Evolutionary conservation across 1,284 basidiomycete species (phyloP), one percentile per base, ranked within the genome.

Genomic region (Melampsora larici-populina): DNA sequence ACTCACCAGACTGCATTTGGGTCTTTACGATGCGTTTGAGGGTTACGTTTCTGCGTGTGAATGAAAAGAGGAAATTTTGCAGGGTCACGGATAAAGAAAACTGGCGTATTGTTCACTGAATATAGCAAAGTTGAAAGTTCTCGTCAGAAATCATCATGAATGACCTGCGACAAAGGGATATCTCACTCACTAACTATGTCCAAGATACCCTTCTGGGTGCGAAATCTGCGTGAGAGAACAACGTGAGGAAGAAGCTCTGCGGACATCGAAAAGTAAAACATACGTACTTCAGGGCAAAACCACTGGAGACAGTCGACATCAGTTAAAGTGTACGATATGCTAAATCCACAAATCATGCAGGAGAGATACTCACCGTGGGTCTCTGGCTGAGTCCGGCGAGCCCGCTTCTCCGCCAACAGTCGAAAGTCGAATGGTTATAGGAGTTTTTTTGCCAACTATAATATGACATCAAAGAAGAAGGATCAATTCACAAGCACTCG

Each of bases 1-100:
- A 79, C 79, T 83, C 90, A 89, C 91, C 90, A 92, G 86, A 91
- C 91, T 87, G 88, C 88, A 83, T 91, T 90, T 48, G 90, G 82
- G 86, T 93, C 91, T 84, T 91, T 92, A 80, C 93, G 85, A 84
- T 94, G 91, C 13, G 92, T 93, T 84, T 93, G 91, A 31, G 93
- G 93, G 85, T 92, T 89, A 82, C 93, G 89, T 88, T 97, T 96
- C 85, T 94, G 92, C 48, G 93, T 94, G 87, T 96, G 94, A 82
- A 96, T 95, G 86, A 97, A 95, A 86, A 93, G 89, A 13, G 87
- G 86, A 83, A 88, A 88, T 82, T 87, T 87, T 48, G 84, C 84
- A 0, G 85, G 84, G 81, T 84, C 85, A 65, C 84, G 83, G 46
- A 85, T 31, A 33, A 64, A 74, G 33, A 74, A 64, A 8, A 74